phyloP scores from a whole-genome alignment of 768 basidiomycete species.

The Boletellus emodensis region DNA sequence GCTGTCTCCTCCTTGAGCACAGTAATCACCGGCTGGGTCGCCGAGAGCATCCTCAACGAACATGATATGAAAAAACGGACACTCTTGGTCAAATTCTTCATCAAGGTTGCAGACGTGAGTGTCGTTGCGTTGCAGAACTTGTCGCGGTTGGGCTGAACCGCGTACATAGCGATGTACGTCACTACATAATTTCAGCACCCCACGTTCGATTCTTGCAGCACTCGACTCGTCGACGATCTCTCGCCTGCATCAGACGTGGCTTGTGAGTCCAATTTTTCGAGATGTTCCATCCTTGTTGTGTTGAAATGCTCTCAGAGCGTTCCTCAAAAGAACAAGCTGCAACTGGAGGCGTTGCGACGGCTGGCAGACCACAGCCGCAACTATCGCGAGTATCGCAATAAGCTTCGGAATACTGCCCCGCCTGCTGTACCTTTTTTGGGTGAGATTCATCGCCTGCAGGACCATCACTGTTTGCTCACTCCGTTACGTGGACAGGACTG shows the following conservation, averaged over 20 bases:
- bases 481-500: conserved; percentile 46
- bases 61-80: conserved; percentile 83
- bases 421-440: conserved; percentile 96
- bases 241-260: conserved; percentile 90
- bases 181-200: conserved; percentile 87
- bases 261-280: conserved; percentile 48
- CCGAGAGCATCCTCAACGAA: conserved; percentile 91
- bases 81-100: conserved; percentile 79
- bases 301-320: conserved; percentile 54
- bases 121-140: conserved; percentile 4
- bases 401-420: conserved; percentile 81
- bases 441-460: conserved; percentile 26
- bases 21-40: conserved; percentile 92
- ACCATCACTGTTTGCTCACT: conserved; percentile 8
- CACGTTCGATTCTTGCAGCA: conserved; percentile 89
- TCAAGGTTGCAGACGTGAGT: conserved; percentile 88
- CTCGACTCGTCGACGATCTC: conserved; percentile 95
- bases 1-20: conserved; percentile 88
- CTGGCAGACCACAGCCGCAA: conserved; percentile 90
- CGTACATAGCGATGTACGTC: conserved; percentile 69
- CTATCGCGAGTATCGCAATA: conserved; percentile 86
- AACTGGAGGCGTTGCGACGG: conserved; percentile 75
- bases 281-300: not conserved
- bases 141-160: conserved; percentile 7
- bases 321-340: conserved; percentile 76